A percentile compares a stretch with the other conserved stretches of the same genome.
These are phyloP conservation scores for Plasmodium coatneyi DNA, from an alignment of 169 alveolate species.

Conservation along the genomic window DNA sequence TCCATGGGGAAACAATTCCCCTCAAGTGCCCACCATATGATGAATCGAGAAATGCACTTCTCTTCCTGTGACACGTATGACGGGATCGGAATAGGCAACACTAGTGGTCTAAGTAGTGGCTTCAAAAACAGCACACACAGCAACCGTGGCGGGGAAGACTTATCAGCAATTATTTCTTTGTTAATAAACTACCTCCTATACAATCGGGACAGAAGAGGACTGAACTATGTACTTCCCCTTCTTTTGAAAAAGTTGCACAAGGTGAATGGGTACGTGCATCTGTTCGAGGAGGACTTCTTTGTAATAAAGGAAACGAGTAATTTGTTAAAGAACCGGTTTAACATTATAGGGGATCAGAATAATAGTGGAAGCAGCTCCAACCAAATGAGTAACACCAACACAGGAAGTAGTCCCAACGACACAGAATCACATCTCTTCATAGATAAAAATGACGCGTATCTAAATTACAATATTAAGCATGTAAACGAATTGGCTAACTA, in stretches of 20 bases:
- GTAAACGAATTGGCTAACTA: slow-evolving; percentile 70
- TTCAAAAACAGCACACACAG: not conserved
- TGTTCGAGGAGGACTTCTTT: slow-evolving; percentile 48
- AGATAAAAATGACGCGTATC: slow-evolving; percentile 32
- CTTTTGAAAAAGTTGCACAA: slow-evolving; percentile 27
- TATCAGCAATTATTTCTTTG: not conserved
- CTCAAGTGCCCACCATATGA: not conserved
- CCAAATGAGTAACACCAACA: not conserved
- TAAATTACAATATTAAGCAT: slow-evolving; percentile 59
- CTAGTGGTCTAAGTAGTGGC: not conserved
- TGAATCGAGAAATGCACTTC: not conserved
- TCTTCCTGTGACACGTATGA: not conserved
- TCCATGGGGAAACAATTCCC: not conserved
- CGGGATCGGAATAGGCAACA: not conserved
- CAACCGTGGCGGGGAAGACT: not conserved
- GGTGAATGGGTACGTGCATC: slow-evolving; percentile 32
- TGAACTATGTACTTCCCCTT: not conserved
- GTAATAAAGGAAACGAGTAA: slow-evolving; percentile 43
- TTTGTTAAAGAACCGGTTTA: slow-evolving; percentile 46
- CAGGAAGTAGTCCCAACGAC: slow-evolving; percentile 19
- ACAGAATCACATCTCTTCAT: slow-evolving; percentile 21
- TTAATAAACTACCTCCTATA: slow-evolving; percentile 37
- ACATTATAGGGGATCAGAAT: slow-evolving; percentile 35
- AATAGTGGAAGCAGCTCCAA: slow-evolving; percentile 2
- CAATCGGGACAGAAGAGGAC: slow-evolving; percentile 18